Evolutionary conservation across 1,139 yeast species (phyloP).

Genomic region (Pichia sp.): DNA sequence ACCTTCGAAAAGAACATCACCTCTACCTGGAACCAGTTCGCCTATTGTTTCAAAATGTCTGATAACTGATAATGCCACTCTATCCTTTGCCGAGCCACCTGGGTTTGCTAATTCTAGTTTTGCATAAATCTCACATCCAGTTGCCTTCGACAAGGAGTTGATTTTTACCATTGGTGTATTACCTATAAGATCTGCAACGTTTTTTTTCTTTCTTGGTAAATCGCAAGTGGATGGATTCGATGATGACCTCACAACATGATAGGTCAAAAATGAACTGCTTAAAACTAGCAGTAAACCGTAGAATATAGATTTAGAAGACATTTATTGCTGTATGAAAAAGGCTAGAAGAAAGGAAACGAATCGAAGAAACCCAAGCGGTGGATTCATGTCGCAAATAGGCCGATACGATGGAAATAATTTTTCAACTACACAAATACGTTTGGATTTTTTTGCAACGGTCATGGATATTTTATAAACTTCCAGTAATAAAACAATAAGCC

Average conservation of each 20-base stretch:
- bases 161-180: slow-evolving; percentile 83
- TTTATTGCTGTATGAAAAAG: no score
- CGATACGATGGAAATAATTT: background rate
- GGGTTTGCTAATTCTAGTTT: slow-evolving; percentile 84
- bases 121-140: slow-evolving; percentile 82
- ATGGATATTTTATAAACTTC: no score
- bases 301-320: background rate
- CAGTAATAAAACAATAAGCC: no score
- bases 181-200: slow-evolving; percentile 64
- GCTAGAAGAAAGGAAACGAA: no score
- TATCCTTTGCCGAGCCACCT: slow-evolving; percentile 92
- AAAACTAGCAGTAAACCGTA: background rate
- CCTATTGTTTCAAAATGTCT: slow-evolving; percentile 59
- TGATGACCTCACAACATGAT: background rate
- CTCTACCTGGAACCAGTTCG: slow-evolving; percentile 46
- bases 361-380: no score
- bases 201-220: slow-evolving; percentile 5
- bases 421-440: background rate
- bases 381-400: background rate
- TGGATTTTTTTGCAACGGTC: background rate
- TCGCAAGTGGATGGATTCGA: background rate
- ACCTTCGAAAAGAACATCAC: slow-evolving; percentile 81
- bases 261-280: slow-evolving; percentile 6
- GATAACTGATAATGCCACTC: slow-evolving; percentile 85
- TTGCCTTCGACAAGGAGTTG: slow-evolving; percentile 60